Base-by-base conservation (phyloP, 305 asterid species). In the Solanum aculeatissimum region DNA sequence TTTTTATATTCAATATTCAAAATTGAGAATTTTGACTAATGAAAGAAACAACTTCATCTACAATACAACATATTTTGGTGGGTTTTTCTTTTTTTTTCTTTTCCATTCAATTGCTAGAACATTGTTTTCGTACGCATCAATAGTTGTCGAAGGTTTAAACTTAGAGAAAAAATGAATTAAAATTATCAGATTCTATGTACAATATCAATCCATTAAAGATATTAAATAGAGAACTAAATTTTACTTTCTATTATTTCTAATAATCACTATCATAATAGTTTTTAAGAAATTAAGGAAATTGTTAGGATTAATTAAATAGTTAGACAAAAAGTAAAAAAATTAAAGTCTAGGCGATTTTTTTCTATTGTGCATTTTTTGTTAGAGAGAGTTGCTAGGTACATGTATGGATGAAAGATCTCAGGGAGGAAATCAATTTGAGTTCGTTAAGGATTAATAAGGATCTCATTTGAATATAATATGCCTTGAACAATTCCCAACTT, bases 301-400 rank as follows among this genome's bases (percentile, higher is more conserved):
- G 10, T 19, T 19, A 19, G 27, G 9, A 57, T 9, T 58, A n/a
- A 58, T 58, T 8, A 32, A 66, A 66, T 8, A 66, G 23, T 66
- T 32, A 66, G 6, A 16, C 15, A 18, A 32, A 32, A 32, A 66
- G 7, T 6, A 12, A 12, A 11, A n/a, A 62, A 23, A 23, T 5
- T 4, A 4, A 23, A 35, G 40, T 57, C 2, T 57, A 14, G 7
- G 0, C 11, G 15, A 0, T n/a, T 21, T n/a, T 4, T 1, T 58
- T 58, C 1, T 2, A 57, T 25, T 13, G 3, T 13, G 0, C 11
- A 62, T 15, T 0, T 13, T 63, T 62, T 62, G n/a, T 0, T 25
- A 11, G 4, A 25, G 70, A 62, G 6, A 21, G 5, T 11, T 58
- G 10, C 2, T 9, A 10, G 32, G 1, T 21, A 23, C 66, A 4